Base-by-base conservation (phyloP, 768 basidiomycete species). In the Rhizopogon salebrosus region DNA sequence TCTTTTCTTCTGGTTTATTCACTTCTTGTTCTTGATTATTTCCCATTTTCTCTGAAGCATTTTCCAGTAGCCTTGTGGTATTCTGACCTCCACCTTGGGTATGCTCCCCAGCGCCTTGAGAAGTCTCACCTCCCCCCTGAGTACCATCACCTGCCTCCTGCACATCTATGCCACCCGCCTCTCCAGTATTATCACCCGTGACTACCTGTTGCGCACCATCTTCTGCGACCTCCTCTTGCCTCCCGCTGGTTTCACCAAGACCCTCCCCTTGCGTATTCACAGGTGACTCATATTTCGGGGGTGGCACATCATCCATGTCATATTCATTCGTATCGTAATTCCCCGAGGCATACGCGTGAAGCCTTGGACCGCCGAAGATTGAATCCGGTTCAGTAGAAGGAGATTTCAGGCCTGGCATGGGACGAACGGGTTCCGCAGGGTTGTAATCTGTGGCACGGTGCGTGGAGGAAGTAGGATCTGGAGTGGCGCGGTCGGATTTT, bases 281-380 rank as follows among this genome's bases (percentile, higher is more conserved):
- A 22, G 34, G 20, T 22, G 29, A 46, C 22, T 34, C 45, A 20
- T 34, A 34, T 27, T 46, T 34, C 20, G 45, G 52, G 13, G 56
- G 41, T 0, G 59, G 56, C n/a, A 54, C 20, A 13, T 36, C 8
- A 20, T 57, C 55, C 6, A 51, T 9, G 16, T 52, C 35, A 22
- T 46, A 4, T 2, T 7, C n/a, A 4, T 0, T 3, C 6, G 62
- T 60, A 0, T 57, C 53, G 29, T 65, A 38, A 1, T 9, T 52
- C 6, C 29, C 31, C 36, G 63, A 58, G 31, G 8, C 14, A 46
- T 29, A 34, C 20, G 14, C 14, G 31, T 4, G 4, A 14, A 13
- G 14, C 7, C 29, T 20, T 22, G 5, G 8, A 46, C 9, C 29
- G 9, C 20, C 29, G 20, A 46, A 10, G 20, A 46, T 46, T 18